Conservation (phyloP, 2,329 filamentous ascomycete species). For the Penicillium sp. region DNA sequence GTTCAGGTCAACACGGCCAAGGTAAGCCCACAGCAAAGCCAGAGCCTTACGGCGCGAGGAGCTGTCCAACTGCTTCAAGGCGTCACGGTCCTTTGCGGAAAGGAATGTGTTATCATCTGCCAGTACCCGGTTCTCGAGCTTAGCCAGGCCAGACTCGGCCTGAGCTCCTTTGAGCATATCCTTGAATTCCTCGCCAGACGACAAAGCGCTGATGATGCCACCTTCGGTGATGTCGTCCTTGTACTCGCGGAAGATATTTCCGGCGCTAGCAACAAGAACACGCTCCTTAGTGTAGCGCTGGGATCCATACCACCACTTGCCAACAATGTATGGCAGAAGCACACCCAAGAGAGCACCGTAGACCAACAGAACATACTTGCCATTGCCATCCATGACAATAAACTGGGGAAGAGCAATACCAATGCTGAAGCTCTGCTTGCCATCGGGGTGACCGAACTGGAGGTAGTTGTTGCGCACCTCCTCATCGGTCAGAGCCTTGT, state of each 20-base stretch:
- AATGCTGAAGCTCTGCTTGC: slow-evolving; percentile 97
- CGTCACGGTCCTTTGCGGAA: slow-evolving; percentile 71
- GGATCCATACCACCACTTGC: slow-evolving; percentile 98
- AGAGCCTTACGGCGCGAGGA: slow-evolving; percentile 81
- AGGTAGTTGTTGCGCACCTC: slow-evolving; percentile 96
- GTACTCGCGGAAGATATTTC: slow-evolving; percentile 92
- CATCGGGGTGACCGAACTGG: slow-evolving; percentile 93
- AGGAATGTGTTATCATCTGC: slow-evolving; percentile 61
- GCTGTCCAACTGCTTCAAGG: slow-evolving; percentile 77
- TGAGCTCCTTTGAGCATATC: slow-evolving; percentile 74
- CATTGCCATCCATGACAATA: slow-evolving; percentile 89
- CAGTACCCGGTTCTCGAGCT: slow-evolving; percentile 80
- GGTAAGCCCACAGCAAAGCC: slow-evolving; percentile 90
- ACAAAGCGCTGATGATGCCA: slow-evolving; percentile 77
- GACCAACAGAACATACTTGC: slow-evolving; percentile 89
- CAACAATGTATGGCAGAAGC: slow-evolving; percentile 86
- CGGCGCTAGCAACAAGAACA: slow-evolving; percentile 88
- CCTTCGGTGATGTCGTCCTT: slow-evolving; percentile 79
- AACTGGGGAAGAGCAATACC: slow-evolving; percentile 93
- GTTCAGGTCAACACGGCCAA: slow-evolving; percentile 82
- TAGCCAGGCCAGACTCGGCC: slow-evolving; percentile 76
- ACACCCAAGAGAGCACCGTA: slow-evolving; percentile 89
- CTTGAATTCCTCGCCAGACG: slow-evolving; percentile 82
- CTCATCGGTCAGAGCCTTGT: slow-evolving; percentile 96
- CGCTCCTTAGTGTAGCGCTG: slow-evolving; percentile 92